Conservation (phyloP, 768 basidiomycete genomes). For the Russula sp. region DNA sequence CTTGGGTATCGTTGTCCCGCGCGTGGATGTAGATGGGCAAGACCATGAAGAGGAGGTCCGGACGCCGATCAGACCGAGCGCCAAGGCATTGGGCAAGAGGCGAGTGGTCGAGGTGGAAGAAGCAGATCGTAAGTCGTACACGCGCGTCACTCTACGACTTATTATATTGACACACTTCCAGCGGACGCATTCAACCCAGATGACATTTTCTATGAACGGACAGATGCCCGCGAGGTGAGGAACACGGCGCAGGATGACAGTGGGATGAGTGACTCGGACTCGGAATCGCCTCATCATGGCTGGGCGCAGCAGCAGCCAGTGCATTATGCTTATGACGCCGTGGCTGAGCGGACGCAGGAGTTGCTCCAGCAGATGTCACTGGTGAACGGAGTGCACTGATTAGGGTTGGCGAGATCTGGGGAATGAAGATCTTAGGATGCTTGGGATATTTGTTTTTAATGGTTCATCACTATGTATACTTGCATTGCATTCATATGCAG, state of each 20-base stretch:
- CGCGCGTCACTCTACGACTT: not conserved
- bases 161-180: not conserved
- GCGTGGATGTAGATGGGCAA: not conserved
- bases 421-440: conserved; percentile 11
- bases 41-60: conserved; percentile 34
- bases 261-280: conserved; percentile 45
- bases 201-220: conserved; percentile 51
- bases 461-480: conserved; percentile 28
- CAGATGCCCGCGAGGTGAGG: conserved; percentile 35
- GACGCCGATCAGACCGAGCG: conserved; percentile 63
- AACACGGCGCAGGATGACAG: conserved; percentile 33
- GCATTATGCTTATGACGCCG: conserved; percentile 89
- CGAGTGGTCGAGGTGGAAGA: conserved; percentile 54
- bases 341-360: conserved; percentile 72
- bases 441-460: conserved; percentile 18
- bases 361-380: conserved; percentile 42
- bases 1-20: conserved; percentile 10
- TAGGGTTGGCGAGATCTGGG: not conserved
- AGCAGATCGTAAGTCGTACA: conserved; percentile 44
- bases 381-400: conserved; percentile 36
- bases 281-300: conserved; percentile 45
- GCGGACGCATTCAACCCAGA: conserved; percentile 55
- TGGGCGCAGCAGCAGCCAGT: conserved; percentile 49
- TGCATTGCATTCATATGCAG: conserved; percentile 13
- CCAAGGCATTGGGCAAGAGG: conserved; percentile 86